phyloP scores from a whole-genome alignment of 345 rosid species.

The Barbarea vulgaris region DNA sequence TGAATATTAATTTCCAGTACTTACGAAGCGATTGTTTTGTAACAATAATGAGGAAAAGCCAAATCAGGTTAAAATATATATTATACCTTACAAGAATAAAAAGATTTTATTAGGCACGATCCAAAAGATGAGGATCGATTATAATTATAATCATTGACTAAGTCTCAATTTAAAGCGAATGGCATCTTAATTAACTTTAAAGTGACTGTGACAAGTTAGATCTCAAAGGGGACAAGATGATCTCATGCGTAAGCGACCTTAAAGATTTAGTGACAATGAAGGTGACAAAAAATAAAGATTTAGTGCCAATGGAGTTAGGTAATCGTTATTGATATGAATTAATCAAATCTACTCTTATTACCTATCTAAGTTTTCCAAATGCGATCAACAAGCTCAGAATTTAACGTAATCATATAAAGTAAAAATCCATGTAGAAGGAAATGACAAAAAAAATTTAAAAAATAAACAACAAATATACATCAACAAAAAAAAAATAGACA shows the following conservation, averaged over 20 bases:
- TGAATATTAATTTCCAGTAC: neutral
- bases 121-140: conserved; percentile 21
- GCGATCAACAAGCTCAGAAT: neutral
- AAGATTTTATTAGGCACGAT: neutral
- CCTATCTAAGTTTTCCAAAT: neutral
- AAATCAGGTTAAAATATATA: conserved; percentile 1
- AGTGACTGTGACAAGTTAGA: conserved; percentile 35
- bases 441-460: too few relatives aligned
- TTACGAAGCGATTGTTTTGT: neutral
- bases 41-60: neutral
- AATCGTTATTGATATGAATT: conserved; percentile 6
- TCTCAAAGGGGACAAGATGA: conserved; percentile 35
- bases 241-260: conserved; percentile 34
- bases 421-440: neutral
- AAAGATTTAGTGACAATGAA: conserved; percentile 8
- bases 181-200: conserved; percentile 5
- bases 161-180: conserved; percentile 10
- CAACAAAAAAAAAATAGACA: too few relatives aligned
- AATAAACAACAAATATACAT: too few relatives aligned
- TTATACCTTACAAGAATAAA: conserved; percentile 6
- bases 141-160: conserved; percentile 17
- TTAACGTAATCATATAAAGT: neutral
- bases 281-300: neutral
- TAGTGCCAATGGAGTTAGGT: conserved; percentile 31
- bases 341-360: neutral